phyloP scores from a whole-genome alignment of 148 eudicot genomes.

The Rhododendron griersonianum region DNA sequence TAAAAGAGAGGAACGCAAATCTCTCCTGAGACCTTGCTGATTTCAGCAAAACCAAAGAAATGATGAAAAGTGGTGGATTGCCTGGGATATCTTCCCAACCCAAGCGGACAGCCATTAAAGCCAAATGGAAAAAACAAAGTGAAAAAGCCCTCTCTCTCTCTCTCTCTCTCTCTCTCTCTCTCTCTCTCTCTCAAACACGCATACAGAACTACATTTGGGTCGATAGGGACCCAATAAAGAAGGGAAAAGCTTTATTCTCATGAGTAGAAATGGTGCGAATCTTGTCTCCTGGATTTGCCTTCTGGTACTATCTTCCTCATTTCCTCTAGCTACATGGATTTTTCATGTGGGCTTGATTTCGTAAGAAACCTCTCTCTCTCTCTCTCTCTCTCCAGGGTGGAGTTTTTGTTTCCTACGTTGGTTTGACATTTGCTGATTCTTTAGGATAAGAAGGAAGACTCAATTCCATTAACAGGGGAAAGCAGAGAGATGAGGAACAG shows the following conservation, averaged over 20 bases:
- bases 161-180: neutral
- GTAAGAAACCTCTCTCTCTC: slow-evolving; percentile 9
- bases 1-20: neutral
- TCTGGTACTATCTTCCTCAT: neutral
- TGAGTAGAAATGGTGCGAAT: slow-evolving; percentile 12
- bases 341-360: neutral
- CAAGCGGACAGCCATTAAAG: neutral
- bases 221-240: slow-evolving; percentile 19
- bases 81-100: neutral
- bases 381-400: neutral
- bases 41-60: slow-evolving; percentile 5
- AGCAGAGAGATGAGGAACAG: neutral
- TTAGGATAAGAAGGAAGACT: slow-evolving; percentile 8
- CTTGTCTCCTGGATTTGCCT: slow-evolving; percentile 4
- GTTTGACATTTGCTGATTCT: neutral
- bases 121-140: neutral
- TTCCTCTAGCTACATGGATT: slow-evolving; percentile 7
- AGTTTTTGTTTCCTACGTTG: neutral
- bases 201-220: neutral
- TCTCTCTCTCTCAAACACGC: neutral
- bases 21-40: neutral
- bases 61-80: neutral
- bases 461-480: slow-evolving; percentile 8
- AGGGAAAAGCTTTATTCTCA: neutral
- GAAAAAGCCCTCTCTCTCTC: neutral